Conservation (phyloP, 1,284 basidiomycete species). For the Tilletia setariae region DNA sequence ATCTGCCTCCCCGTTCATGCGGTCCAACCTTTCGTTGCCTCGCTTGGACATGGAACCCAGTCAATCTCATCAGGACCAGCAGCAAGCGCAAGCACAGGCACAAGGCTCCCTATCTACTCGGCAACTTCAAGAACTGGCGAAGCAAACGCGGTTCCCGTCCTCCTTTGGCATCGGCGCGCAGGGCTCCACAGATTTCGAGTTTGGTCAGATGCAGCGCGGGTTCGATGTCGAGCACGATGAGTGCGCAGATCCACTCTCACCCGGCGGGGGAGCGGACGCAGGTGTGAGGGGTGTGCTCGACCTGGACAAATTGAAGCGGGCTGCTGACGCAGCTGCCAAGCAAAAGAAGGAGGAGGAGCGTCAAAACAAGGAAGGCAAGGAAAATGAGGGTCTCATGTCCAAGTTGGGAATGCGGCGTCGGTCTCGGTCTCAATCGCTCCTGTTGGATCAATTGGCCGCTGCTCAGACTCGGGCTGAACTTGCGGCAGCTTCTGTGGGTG, state of each 20-base stretch:
- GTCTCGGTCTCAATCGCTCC: neutral
- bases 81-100: neutral
- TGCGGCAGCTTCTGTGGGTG: neutral
- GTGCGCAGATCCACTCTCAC: conserved; percentile 1
- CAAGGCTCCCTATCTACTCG: neutral
- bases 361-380: neutral
- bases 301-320: neutral
- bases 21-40: neutral
- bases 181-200: no score
- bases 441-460: neutral
- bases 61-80: neutral
- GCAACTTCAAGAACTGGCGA: neutral
- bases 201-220: neutral
- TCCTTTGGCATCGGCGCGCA: neutral
- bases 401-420: neutral
- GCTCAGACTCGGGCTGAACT: neutral
- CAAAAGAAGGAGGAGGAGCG: neutral
- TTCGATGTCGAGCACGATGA: neutral
- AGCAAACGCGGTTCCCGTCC: neutral
- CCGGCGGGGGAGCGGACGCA: conserved; percentile 8
- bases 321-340: neutral
- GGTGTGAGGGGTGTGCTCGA: neutral
- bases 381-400: neutral
- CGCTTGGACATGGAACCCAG: neutral
- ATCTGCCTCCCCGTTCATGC: neutral